Conservation (phyloP, 495 filamentous ascomycete genomes). For the Penicillium soppii region DNA sequence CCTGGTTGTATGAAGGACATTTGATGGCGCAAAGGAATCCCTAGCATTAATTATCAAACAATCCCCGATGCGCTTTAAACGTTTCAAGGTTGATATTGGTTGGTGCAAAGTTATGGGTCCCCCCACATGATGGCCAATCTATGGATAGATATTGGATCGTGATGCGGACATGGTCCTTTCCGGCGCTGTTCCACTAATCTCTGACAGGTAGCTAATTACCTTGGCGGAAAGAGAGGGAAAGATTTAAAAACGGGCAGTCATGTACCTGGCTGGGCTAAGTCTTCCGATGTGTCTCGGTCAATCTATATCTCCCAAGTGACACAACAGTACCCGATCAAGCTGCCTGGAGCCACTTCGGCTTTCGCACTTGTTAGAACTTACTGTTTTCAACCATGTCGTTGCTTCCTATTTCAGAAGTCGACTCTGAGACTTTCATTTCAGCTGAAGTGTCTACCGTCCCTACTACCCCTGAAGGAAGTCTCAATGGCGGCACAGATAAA, state of each 20-base stretch:
- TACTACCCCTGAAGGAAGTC: conserved; percentile 13
- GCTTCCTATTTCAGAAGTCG: background rate
- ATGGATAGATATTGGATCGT: background rate
- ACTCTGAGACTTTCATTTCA: conserved; percentile 7
- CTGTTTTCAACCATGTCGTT: background rate
- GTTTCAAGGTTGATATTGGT: too few relatives aligned
- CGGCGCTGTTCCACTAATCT: background rate
- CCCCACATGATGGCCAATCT: background rate
- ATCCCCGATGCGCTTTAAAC: too few relatives aligned
- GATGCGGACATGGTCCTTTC: background rate
- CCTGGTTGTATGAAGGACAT: background rate
- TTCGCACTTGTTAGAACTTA: background rate
- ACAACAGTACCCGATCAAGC: background rate
- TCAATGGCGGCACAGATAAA: conserved; percentile 4
- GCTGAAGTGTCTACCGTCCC: conserved; percentile 4
- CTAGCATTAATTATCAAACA: too few relatives aligned
- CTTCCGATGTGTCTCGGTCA: background rate
- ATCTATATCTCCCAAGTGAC: background rate
- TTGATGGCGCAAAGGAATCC: too few relatives aligned
- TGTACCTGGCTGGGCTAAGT: background rate
- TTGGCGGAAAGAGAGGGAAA: background rate
- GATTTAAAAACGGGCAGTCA: background rate
- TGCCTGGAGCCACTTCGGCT: background rate
- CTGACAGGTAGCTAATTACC: background rate
- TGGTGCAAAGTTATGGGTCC: too few relatives aligned